phyloP scores from a whole-genome alignment of 441 rosid species.

The Macaranga tanarius region DNA sequence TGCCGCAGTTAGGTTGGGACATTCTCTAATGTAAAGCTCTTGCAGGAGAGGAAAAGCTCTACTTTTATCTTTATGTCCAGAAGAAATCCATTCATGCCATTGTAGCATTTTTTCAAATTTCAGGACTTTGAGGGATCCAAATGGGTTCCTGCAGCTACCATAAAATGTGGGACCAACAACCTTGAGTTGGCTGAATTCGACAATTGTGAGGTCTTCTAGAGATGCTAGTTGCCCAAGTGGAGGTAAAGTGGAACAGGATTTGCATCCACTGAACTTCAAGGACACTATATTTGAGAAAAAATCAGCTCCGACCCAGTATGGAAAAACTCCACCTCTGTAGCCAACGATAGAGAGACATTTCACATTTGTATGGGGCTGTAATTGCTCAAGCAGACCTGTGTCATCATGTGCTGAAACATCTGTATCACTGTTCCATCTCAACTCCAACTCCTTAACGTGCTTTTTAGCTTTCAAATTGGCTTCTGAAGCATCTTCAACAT shows the following conservation, averaged over 20 bases:
- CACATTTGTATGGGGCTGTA: too few species aligned
- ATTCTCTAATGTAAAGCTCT: constrained; percentile 20
- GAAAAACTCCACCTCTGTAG: too few species aligned
- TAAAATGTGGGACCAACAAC: constrained; percentile 14
- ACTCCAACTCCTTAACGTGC: constrained; percentile 23
- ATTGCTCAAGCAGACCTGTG: not conserved
- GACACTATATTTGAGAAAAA: not conserved
- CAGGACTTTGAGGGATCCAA: constrained; percentile 7
- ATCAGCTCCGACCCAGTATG: too few species aligned
- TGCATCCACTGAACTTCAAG: constrained; percentile 3
- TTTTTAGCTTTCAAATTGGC: constrained; percentile 38
- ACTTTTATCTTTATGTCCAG: not conserved
- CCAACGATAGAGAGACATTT: too few species aligned
- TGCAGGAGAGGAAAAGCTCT: constrained; percentile 29
- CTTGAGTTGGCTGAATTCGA: not conserved
- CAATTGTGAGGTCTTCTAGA: constrained; percentile 24
- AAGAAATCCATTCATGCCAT: constrained; percentile 28
- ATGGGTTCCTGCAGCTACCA: constrained; percentile 3
- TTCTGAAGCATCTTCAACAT: constrained; percentile 20
- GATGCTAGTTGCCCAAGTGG: constrained; percentile 22
- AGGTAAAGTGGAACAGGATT: not conserved
- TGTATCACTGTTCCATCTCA: constrained; percentile 35
- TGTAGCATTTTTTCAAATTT: constrained; percentile 6
- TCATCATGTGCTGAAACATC: not conserved
- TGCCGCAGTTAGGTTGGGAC: constrained; percentile 18